Evolutionary conservation across 2,329 filamentous ascomycete genomes (phyloP).

Genomic region (Alternaria sp.): DNA sequence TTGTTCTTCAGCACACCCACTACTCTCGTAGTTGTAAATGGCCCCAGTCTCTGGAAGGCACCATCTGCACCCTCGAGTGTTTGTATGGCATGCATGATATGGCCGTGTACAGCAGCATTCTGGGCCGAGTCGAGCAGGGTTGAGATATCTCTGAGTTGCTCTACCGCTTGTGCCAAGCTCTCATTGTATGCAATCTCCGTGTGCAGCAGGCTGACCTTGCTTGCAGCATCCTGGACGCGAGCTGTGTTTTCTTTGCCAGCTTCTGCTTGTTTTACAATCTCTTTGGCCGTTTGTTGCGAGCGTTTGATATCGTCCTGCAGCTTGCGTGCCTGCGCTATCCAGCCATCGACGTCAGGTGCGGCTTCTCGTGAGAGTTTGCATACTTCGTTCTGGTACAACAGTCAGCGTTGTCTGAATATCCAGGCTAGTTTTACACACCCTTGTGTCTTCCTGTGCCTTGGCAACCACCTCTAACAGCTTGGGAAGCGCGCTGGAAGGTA

Average conservation of each 20-base stretch:
- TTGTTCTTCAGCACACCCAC: constrained; percentile 71
- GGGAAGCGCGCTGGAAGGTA: constrained; percentile 60
- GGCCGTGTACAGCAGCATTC: constrained; percentile 55
- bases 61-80: constrained; percentile 60
- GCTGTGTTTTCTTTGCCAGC: constrained; percentile 69
- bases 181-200: constrained; percentile 68
- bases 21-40: constrained; percentile 68
- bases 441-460: constrained; percentile 62
- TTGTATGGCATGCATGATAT: constrained; percentile 59
- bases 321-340: constrained; percentile 84
- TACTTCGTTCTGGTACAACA: constrained; percentile 68
- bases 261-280: constrained; percentile 81
- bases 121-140: constrained; percentile 59
- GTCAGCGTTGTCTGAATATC: constrained; percentile 10
- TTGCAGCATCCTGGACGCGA: constrained; percentile 67
- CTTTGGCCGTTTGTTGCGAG: constrained; percentile 78
- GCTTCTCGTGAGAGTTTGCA: constrained; percentile 77
- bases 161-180: constrained; percentile 60
- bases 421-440: constrained; percentile 51
- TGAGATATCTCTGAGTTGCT: constrained; percentile 61
- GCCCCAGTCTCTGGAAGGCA: constrained; percentile 66
- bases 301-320: constrained; percentile 85
- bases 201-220: constrained; percentile 64
- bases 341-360: constrained; percentile 80
- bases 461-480: constrained; percentile 61